These are phyloP conservation scores for Coffea eugenioides DNA, from an alignment of 257 asterid species.

Conservation along the genomic window DNA sequence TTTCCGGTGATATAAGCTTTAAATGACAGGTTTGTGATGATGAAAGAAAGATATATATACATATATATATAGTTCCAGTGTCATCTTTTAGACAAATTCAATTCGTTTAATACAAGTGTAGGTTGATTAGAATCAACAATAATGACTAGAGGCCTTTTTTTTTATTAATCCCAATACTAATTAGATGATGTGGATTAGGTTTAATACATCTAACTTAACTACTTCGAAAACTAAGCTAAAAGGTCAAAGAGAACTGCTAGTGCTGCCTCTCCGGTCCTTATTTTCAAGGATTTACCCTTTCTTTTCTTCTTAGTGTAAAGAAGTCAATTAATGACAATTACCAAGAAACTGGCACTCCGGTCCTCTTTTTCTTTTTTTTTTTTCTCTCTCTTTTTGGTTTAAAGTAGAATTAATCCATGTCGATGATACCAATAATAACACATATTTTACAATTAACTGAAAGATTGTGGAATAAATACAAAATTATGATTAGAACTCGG, in stretches of 20 bases:
- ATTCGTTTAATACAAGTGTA: neutral
- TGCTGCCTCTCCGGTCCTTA: neutral
- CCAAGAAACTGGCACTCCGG: neutral
- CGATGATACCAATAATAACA: too few species aligned
- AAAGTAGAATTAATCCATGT: too few species aligned
- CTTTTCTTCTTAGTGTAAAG: neutral
- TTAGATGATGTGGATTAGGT: neutral
- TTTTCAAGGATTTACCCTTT: neutral
- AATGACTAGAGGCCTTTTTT: too few species aligned
- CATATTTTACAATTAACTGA: too few species aligned
- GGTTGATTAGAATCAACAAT: neutral
- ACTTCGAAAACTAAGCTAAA: neutral
- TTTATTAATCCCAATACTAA: neutral
- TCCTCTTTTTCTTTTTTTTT: neutral
- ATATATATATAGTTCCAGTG: neutral
- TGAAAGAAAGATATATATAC: neutral
- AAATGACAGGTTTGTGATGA: slow-evolving; percentile 5
- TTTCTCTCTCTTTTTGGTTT: too few species aligned
- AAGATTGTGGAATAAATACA: too few species aligned
- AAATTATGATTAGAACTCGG: too few species aligned
- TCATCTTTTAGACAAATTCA: neutral
- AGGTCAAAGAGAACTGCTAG: neutral
- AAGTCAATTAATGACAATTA: neutral
- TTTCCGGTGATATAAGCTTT: neutral
- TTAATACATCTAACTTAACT: neutral